Evolutionary conservation across 306 rosid genomes (phyloP), one percentile per base, ranked within the genome.

Genomic region (Astragalus membranaceus): DNA sequence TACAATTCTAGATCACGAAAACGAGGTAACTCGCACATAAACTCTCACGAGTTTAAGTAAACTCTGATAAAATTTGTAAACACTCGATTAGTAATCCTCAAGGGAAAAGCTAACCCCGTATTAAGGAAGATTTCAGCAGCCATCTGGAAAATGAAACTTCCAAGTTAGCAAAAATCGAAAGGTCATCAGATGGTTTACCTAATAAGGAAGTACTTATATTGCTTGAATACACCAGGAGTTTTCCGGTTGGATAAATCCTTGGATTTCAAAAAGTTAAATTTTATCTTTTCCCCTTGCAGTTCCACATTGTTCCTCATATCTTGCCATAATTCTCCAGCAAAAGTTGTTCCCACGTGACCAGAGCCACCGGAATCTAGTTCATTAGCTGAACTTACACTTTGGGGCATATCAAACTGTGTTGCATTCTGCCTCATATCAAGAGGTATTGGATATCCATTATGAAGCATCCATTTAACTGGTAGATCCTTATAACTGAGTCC

Each of bases 301-400:
- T 84, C 89, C 74, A 89, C 86, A 20, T 80, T 82, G 79, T 67
- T 73, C 78, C 80, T 87, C 74, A 91, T 74, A 65, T 85, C 99
- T 71, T 89, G 90, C 99, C 97, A 94, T 68, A 94, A 68, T 70
- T 94, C 99, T 77, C 91, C 92, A 7, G 88, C 90, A 69, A 94
- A 87, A 42, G 99, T 83, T 44, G 79, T 74, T 53, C 81, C 87
- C 59, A 11, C 85, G 41, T 9, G 57, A 17, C 23, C 79, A 52
- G 74, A 69, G 73, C 35, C 82, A 74, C 14, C 8, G 54, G 30
- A 47, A 73, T 80, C 79, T 47, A 75, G 73, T 68, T 76, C 91
- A 54, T 72, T 13, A 54, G 23, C 49, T 58, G 67, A 67, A 78
- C 69, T 78, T 68, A 55, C 76, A 75, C 75, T 70, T 23, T 43